Evolutionary conservation across 73 alveolate species (phyloP), one percentile per base, ranked within the genome.

Genomic region (Effrenium voratum): DNA sequence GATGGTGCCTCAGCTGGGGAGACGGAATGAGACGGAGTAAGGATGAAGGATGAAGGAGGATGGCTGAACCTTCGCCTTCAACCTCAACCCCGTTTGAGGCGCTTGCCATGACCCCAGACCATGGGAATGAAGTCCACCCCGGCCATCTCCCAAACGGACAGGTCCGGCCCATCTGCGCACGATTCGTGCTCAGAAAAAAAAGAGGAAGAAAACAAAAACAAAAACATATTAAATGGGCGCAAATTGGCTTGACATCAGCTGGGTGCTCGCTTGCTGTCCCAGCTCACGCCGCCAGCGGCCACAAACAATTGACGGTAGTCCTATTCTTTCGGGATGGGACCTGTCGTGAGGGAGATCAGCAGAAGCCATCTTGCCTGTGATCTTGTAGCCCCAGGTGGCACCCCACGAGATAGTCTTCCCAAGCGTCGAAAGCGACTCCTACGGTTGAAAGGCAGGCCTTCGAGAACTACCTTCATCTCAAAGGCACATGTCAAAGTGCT

Each of bases 101-200:
- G n/a, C n/a, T n/a, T n/a, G n/a, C n/a, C n/a, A n/a, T n/a, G 45
- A 45, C 94, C 94, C 94, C 94, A 85, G 24, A 85, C 59, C 94
- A 85, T n/a, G 0, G 94, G 94, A 60, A 55, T 50, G 60, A 85
- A 85, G 66, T 85, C 94, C 19, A 85, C 44, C 22, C 94, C 94
- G 5, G 94, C 94, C 50, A 68, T 68, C 66, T 85, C 59, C 94
- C 94, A 85, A 44, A 85, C 63, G 8, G 75, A 66, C 60, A 85
- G 81, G 81, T 44, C 60, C 8, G 94, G 94, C 8, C 94, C 94
- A 38, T 68, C 94, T 85, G 82, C 47, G n/a, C n/a, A n/a, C n/a
- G n/a, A n/a, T n/a, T n/a, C n/a, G n/a, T n/a, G n/a, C n/a, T n/a
- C n/a, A n/a, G n/a, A n/a, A n/a, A n/a, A n/a, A n/a, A n/a, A n/a